Conservation (phyloP, 345 rosid species). For the Salix caprea region DNA sequence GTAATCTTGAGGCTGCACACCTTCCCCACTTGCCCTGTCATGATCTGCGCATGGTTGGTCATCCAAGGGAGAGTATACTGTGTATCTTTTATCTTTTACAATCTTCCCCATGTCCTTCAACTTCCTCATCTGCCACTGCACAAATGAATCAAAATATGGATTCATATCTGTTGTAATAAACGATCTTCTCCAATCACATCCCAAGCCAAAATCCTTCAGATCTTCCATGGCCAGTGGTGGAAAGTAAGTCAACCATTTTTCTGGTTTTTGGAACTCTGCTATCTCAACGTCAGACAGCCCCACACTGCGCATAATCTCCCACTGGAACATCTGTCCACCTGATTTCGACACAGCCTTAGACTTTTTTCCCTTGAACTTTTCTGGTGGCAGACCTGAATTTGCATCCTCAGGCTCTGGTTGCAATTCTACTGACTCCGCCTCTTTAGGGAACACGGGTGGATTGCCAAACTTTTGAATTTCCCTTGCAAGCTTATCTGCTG, state of each 20-base stretch:
- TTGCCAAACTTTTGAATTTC: constrained; percentile 68
- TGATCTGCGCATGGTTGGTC: constrained; percentile 98
- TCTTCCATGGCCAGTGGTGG: constrained; percentile 79
- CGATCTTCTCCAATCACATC: constrained; percentile 92
- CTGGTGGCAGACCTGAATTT: constrained; percentile 33
- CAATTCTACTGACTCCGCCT: constrained; percentile 25
- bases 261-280: constrained; percentile 63
- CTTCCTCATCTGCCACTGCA: constrained; percentile 91
- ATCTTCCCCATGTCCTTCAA: constrained; percentile 82
- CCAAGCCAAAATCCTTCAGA: constrained; percentile 79
- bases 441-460: constrained; percentile 60
- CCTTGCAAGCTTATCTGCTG: constrained; percentile 81
- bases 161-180: constrained; percentile 82
- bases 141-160: constrained; percentile 73
- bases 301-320: constrained; percentile 96
- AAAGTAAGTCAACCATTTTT: constrained; percentile 68
- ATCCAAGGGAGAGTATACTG: constrained; percentile 83
- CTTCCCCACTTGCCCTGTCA: constrained; percentile 93
- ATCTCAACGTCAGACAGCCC: constrained; percentile 74
- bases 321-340: constrained; percentile 70
- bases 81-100: constrained; percentile 74
- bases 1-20: constrained; percentile 94
- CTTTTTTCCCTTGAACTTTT: constrained; percentile 75
- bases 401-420: constrained; percentile 34
- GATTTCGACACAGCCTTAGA: constrained; percentile 85